phyloP scores from a whole-genome alignment of 1,284 basidiomycete genomes.

The Rhodotorula sp. region DNA sequence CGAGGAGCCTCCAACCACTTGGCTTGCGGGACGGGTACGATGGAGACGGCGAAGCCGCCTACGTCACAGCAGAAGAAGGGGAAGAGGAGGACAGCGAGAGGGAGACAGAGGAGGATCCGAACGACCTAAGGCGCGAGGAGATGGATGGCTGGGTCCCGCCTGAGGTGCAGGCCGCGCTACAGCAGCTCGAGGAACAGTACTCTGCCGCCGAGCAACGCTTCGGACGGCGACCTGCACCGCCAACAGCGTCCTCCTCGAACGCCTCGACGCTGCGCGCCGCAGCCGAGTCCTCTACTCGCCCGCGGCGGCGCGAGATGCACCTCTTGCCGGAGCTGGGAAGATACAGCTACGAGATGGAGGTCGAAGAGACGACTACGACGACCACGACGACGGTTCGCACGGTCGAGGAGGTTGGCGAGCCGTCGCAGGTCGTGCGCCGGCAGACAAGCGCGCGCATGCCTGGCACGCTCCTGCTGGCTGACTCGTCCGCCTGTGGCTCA shows the following conservation, averaged over 20 bases:
- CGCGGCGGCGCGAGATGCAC: not conserved
- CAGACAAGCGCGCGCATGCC: not conserved
- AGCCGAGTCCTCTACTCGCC: conserved; percentile 3
- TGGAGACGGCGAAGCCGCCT: conserved; percentile 31
- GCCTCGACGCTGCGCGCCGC: conserved; percentile 33
- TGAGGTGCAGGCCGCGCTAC: conserved; percentile 29
- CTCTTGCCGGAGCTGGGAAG: conserved; percentile 22
- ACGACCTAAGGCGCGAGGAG: conserved; percentile 34
- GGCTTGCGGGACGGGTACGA: conserved; percentile 40
- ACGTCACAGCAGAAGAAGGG: not conserved
- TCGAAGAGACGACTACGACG: conserved; percentile 45
- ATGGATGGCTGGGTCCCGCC: conserved; percentile 32
- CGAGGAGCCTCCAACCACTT: not conserved
- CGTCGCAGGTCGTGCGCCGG: not conserved
- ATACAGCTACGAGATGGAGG: conserved; percentile 52
- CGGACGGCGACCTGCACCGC: too few relatives aligned
- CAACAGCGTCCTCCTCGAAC: not conserved
- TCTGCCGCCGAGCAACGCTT: not conserved
- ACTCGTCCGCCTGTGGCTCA: not conserved
- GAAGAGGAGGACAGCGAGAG: conserved; percentile 15
- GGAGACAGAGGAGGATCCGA: conserved; percentile 39
- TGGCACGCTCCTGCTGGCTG: not conserved
- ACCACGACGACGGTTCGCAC: conserved; percentile 36
- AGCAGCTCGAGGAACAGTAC: conserved; percentile 34
- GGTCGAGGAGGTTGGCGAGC: conserved; percentile 5